Percentiles rank a stretch among this genome's conserved stretches.
Evolutionary conservation across 331 rosid species (phyloP).

Genomic region (Saraca asoca): DNA sequence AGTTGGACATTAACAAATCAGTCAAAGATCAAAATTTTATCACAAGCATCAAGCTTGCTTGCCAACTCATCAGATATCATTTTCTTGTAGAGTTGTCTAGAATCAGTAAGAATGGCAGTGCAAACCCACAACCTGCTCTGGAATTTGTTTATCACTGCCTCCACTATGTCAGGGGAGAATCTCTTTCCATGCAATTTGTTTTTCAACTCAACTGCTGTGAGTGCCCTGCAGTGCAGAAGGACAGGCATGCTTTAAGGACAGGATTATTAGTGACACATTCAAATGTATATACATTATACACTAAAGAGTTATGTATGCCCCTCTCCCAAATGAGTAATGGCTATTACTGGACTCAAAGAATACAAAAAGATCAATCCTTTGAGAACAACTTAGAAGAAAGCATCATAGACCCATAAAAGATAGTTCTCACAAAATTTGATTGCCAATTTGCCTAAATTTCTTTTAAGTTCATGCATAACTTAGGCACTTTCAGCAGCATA

Average conservation of each 20-base stretch:
- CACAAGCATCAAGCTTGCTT: too few relatives aligned
- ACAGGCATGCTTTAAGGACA: slow-evolving; percentile 22
- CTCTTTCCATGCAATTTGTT: slow-evolving; percentile 67
- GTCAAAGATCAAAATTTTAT: too few relatives aligned
- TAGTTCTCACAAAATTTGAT: neutral
- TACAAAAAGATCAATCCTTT: neutral
- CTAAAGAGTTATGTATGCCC: too few relatives aligned
- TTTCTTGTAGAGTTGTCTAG: too few relatives aligned
- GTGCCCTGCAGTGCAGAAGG: slow-evolving; percentile 59
- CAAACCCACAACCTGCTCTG: slow-evolving; percentile 54
- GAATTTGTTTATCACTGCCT: slow-evolving; percentile 64
- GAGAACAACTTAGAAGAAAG: neutral
- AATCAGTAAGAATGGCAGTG: too few relatives aligned
- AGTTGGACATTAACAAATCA: too few relatives aligned
- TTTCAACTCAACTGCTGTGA: slow-evolving; percentile 70
- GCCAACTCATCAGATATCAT: too few relatives aligned
- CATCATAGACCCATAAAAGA: neutral
- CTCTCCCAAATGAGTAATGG: slow-evolving; percentile 12
- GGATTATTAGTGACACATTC: neutral
- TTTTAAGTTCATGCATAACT: slow-evolving; percentile 16
- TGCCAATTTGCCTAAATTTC: slow-evolving; percentile 4
- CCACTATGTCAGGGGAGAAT: slow-evolving; percentile 56
- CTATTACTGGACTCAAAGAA: slow-evolving; percentile 19
- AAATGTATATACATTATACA: neutral
- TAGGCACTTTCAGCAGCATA: neutral